phyloP scores from a whole-genome alignment of 2,329 filamentous ascomycete species.

The Hymenoscyphus occultus region DNA sequence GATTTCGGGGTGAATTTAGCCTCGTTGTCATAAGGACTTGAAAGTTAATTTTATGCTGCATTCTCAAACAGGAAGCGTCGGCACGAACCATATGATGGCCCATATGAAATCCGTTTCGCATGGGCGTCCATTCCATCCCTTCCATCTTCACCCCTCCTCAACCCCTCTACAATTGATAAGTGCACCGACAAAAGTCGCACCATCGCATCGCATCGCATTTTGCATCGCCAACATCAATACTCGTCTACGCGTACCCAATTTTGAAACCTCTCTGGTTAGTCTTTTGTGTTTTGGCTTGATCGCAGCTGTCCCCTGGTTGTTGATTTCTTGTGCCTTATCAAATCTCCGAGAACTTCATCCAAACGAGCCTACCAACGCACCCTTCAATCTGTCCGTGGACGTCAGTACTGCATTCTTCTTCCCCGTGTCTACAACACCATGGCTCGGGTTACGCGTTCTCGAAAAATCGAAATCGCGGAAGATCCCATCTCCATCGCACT shows the following conservation, averaged over 20 bases:
- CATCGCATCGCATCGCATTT: slow-evolving; percentile 18
- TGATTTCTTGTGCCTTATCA: slow-evolving; percentile 4
- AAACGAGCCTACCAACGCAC: not conserved
- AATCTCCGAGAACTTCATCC: slow-evolving; percentile 14
- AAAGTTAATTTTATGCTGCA: not conserved
- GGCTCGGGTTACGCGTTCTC: slow-evolving; percentile 35
- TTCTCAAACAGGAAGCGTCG: not conserved
- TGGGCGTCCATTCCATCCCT: slow-evolving; percentile 20
- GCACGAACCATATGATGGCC: not conserved
- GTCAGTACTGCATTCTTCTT: not conserved
- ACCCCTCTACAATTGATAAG: slow-evolving; percentile 26
- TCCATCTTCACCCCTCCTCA: not conserved
- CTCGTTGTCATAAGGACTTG: not conserved
- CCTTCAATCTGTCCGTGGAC: not conserved
- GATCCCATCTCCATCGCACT: slow-evolving; percentile 29
- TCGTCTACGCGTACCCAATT: not conserved
- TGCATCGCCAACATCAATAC: slow-evolving; percentile 23
- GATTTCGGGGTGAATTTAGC: too few species aligned
- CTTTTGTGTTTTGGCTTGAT: slow-evolving; percentile 11
- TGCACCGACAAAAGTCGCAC: slow-evolving; percentile 23
- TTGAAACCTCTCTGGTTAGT: slow-evolving; percentile 12
- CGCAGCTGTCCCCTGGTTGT: slow-evolving; percentile 2
- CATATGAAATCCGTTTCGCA: not conserved
- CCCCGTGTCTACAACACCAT: slow-evolving; percentile 22
- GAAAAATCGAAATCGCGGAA: slow-evolving; percentile 32